Evolutionary conservation across 306 rosid species (phyloP).

Genomic region (Mimosa bimucronata): DNA sequence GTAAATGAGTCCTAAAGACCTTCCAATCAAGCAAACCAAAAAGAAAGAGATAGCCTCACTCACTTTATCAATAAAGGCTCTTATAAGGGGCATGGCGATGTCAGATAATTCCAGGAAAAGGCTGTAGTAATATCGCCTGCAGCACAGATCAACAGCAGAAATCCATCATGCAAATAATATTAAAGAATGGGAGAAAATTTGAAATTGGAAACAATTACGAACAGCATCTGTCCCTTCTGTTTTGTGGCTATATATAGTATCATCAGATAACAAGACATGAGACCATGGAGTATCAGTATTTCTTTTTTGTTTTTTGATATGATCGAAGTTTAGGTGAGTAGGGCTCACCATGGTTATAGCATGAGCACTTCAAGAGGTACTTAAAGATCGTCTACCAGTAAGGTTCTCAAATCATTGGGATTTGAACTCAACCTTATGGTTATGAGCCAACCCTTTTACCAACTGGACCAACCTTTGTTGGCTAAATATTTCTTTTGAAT

Average conservation of each 20-base stretch:
- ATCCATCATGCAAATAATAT: constrained; percentile 7
- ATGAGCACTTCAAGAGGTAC: too few species aligned
- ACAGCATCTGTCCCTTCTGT: neutral
- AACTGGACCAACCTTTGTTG: too few species aligned
- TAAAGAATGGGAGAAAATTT: neutral
- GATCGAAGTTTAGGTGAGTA: too few species aligned
- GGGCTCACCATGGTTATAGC: too few species aligned
- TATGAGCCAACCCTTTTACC: too few species aligned
- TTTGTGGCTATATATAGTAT: neutral
- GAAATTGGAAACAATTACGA: neutral
- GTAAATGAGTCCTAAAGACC: constrained; percentile 91
- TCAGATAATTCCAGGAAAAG: constrained; percentile 85
- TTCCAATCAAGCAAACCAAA: constrained; percentile 83
- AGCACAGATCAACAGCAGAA: constrained; percentile 30
- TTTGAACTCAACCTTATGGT: too few species aligned
- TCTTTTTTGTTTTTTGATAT: neutral
- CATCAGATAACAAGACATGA: neutral
- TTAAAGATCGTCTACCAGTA: too few species aligned
- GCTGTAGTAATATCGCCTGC: constrained; percentile 96
- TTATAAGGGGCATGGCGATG: constrained; percentile 76
- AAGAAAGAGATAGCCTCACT: constrained; percentile 81
- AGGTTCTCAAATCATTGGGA: too few species aligned
- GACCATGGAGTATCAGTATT: neutral
- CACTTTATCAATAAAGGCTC: constrained; percentile 70
- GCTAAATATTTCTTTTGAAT: neutral